Evolutionary conservation across 2,329 filamentous ascomycete genomes (phyloP), one percentile per base, ranked within the genome.

Genomic region (Ascomycota sp.): DNA sequence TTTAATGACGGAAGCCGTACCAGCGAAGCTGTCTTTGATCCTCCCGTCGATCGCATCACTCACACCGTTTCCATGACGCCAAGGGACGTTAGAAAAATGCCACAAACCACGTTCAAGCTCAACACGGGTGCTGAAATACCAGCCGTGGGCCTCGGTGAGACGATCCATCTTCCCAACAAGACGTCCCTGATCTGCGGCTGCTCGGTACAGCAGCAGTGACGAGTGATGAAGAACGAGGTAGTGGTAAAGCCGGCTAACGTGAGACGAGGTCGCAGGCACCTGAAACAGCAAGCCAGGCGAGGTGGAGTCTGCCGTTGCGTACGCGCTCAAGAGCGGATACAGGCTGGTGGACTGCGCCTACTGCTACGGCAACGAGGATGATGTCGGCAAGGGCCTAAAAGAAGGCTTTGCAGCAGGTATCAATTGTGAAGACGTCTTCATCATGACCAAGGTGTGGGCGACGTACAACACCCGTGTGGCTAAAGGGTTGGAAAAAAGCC

Each of bases 381-480:
- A 86, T 50, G 81, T 91, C 11, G 82, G 82, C 37, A 58, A 73
- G 46, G 82, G 77, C 8, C 64, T 92, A 31, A 69, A 71, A 46
- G 72, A 78, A 32, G 80, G 76, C 20, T 70, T 86, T 43, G 61
- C 57, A 19, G 56, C 69, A 5, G 79, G 79, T 17, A 59, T 78
- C 42, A 77, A 75, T 63, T 68, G 81, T 36, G 68, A 77, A 48
- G 78, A 91, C 33, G 55, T 91, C 36, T 91, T 89, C 55, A 69
- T 91, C 34, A 78, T 80, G 32, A 81, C 74, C 43, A 91, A 92
- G 63, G 65, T 85, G 23, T 91, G 81, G 78, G 75, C 72, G 44
- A 81, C 77, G 30, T 85, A 78, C 57, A 74, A 76, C 51, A 69
- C 67, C 23, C 63, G 73, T 6, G 71, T 71, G 5, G 72, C 77